Evolutionary conservation across 805 yeast genomes (phyloP), one percentile per base, ranked within the genome.

Genomic region (Hermanozyma aechmeae): DNA sequence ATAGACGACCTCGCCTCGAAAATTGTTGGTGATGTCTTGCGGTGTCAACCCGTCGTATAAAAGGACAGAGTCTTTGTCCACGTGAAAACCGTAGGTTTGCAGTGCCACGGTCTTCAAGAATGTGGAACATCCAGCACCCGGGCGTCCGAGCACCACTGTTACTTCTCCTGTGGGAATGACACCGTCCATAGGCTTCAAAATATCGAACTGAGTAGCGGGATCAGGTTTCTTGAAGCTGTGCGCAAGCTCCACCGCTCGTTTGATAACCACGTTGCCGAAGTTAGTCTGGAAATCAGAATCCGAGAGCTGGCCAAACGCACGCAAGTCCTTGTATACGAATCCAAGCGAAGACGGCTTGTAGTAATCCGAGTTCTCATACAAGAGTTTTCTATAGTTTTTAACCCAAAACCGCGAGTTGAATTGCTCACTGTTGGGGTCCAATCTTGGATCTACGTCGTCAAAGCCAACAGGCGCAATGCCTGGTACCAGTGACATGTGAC

Each of bases 81-180:
- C 39, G 14, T 56, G 38, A 40, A 56, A 58, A 21, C 65, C 65
- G 35, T 57, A 53, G 7, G 64, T 58, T 29, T 56, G 49, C 19
- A 50, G 43, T 12, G 65, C 54, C 27, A 58, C 53, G 4, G 65
- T 58, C 37, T 57, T 58, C 34, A 58, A 50, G 22, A 58, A 48
- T 6, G 65, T 58, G 3, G 63, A 56, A 42, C 64, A 58, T 25
- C 65, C 65, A 25, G 62, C 51, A 30, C 65, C 65, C 6, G 65
- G 65, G 43, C 63, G 48, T 29, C 65, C 65, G 28, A 58, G 49
- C 4, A 58, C 62, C 19, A 58, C 64, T 3, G 65, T 58, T 23
- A 58, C 37, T 35, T 58, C 62, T 35, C 65, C 65, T 1, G 65
- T 60, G 22, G 33, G 42, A 47, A 58, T 50, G 13, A 55, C 43